Percentiles rank a stretch among this genome's conserved stretches.
These are phyloP conservation scores for Teunomyces tritomae DNA, from an alignment of 805 yeast genomes.

Conservation along the genomic window DNA sequence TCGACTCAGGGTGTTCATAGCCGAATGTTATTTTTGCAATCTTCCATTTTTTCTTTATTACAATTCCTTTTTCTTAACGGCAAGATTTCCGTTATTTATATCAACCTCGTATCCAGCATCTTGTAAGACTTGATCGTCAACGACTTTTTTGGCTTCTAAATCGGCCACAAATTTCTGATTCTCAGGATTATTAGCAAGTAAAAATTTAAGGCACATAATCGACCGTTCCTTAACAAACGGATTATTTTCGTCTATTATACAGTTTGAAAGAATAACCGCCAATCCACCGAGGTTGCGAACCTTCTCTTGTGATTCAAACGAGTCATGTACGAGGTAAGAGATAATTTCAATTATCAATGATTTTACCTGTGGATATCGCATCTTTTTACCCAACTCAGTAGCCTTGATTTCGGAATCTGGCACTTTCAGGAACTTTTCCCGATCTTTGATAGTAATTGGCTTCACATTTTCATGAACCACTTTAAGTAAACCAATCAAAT, in stretches of 20 bases:
- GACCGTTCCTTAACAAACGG: conserved; percentile 86
- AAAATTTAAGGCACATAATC: conserved; percentile 70
- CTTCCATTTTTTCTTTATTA: background rate
- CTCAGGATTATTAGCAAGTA: conserved; percentile 58
- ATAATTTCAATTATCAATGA: conserved; percentile 65
- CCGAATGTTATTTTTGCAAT: background rate
- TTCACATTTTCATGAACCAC: conserved; percentile 39
- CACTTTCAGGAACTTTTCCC: conserved; percentile 17
- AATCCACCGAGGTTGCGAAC: conserved; percentile 67
- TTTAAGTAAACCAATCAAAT: conserved; percentile 36
- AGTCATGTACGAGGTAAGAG: conserved; percentile 52
- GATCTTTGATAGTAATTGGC: conserved; percentile 9
- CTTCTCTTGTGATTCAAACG: conserved; percentile 60
- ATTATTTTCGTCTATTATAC: conserved; percentile 83
- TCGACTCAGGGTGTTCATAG: background rate
- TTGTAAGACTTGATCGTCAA: conserved; percentile 50
- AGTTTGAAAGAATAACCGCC: conserved; percentile 69
- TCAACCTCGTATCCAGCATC: conserved; percentile 79
- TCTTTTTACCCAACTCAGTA: conserved; percentile 12
- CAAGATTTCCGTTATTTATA: conserved; percentile 67
- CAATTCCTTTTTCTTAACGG: conserved; percentile 37
- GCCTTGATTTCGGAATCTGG: conserved; percentile 6
- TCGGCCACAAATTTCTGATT: conserved; percentile 77
- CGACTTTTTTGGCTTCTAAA: conserved; percentile 71
- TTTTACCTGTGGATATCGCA: conserved; percentile 54